Percentiles rank a stretch among this genome's conserved stretches.
Conservation (phyloP, 1,284 basidiomycete genomes). For the Cryptococcus wingfieldii region DNA sequence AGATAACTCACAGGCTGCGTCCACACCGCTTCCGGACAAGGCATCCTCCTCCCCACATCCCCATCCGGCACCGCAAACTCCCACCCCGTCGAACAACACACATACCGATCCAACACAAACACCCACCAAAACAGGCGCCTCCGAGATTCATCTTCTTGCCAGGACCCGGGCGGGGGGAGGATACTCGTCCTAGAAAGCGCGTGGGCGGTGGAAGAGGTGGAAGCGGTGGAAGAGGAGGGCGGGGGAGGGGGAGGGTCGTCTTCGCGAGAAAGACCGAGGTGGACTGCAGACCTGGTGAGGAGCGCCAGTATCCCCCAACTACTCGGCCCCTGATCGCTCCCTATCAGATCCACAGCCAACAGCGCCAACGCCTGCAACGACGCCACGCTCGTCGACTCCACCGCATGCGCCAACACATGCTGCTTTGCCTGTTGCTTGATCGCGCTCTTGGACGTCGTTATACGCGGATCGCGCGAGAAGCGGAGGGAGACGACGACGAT, state of each 20-base stretch:
- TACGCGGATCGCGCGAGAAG: constrained; percentile 37
- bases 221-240: constrained; percentile 17
- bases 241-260: constrained; percentile 23
- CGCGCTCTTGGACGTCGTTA: constrained; percentile 24
- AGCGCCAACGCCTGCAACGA: constrained; percentile 46
- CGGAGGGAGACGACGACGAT: constrained; percentile 47
- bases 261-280: constrained; percentile 42
- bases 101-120: constrained; percentile 47
- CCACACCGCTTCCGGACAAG: constrained; percentile 44
- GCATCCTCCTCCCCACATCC: constrained; percentile 44
- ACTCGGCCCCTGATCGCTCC: constrained; percentile 45
- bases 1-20: constrained; percentile 19
- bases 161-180: constrained; percentile 39
- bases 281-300: constrained; percentile 45
- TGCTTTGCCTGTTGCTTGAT: constrained; percentile 42
- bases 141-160: constrained; percentile 46
- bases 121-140: constrained; percentile 48
- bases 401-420: constrained; percentile 45
- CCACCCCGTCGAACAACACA: constrained; percentile 47
- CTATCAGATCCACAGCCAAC: constrained; percentile 47
- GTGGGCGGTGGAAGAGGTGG: too few species aligned
- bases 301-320: constrained; percentile 47
- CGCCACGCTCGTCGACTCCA: constrained; percentile 44
- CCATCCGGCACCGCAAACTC: constrained; percentile 46
- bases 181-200: constrained; percentile 47